Evolutionary conservation across 164 flowering plant genomes (phyloP).

Genomic region (Sextonia rubra): DNA sequence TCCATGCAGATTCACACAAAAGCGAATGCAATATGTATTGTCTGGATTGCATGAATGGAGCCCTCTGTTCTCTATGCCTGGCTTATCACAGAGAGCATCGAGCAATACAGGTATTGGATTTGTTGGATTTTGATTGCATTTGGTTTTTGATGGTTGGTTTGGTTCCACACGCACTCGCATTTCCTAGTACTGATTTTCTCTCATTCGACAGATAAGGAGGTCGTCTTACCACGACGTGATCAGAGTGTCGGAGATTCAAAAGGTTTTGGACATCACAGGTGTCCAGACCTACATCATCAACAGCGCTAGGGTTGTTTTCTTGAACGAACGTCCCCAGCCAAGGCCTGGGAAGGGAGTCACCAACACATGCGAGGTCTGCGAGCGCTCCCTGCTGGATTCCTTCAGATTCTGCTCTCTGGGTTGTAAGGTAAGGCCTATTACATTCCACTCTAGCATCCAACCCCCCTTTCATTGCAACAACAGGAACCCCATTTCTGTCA

Average conservation of each 20-base stretch:
- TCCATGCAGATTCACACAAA: constrained; percentile 78
- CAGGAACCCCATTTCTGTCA: too few species aligned
- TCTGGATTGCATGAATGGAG: constrained; percentile 77
- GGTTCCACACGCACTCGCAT: neutral
- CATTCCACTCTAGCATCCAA: too few species aligned
- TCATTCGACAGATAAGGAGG: constrained; percentile 65
- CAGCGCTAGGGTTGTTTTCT: constrained; percentile 85
- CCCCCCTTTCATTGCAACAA: too few species aligned
- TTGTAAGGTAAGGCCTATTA: constrained; percentile 64
- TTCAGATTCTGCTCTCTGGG: constrained; percentile 92
- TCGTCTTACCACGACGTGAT: constrained; percentile 97
- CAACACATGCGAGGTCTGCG: constrained; percentile 84
- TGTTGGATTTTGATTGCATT: neutral
- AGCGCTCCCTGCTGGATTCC: constrained; percentile 84
- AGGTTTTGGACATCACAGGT: constrained; percentile 70
- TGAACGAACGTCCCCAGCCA: constrained; percentile 89
- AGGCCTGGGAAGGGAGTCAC: constrained; percentile 95
- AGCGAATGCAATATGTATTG: constrained; percentile 96
- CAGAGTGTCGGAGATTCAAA: constrained; percentile 83
- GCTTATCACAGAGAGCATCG: constrained; percentile 64
- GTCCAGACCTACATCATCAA: constrained; percentile 91
- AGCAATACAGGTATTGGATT: constrained; percentile 61
- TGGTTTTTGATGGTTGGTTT: neutral
- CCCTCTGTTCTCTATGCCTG: constrained; percentile 88
- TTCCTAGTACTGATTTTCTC: neutral